Percentiles rank a stretch among this genome's conserved stretches.
Conservation (phyloP, 83 land plant genomes). For the Isoetes engelmannii region DNA sequence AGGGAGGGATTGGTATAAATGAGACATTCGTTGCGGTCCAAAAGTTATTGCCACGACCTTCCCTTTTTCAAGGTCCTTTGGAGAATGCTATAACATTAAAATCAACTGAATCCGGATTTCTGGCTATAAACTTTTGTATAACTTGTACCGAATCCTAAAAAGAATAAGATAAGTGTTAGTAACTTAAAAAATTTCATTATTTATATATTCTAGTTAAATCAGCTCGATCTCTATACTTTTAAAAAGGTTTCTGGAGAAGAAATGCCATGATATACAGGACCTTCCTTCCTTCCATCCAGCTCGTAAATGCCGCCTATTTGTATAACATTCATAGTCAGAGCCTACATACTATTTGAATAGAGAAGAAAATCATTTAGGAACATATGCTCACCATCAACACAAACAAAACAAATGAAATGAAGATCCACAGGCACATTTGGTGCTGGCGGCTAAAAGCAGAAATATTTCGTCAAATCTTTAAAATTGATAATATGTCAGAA, state of each 20-base stretch:
- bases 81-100: slow-evolving; percentile 85
- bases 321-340: not conserved
- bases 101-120: slow-evolving; percentile 73
- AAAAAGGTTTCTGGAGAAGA: slow-evolving; percentile 60
- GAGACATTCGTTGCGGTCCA: too few relatives aligned
- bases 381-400: slow-evolving; percentile 67
- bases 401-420: slow-evolving; percentile 88
- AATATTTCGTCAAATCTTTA: not conserved
- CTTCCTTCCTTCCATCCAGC: slow-evolving; percentile 77
- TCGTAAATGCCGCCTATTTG: slow-evolving; percentile 74
- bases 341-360: not conserved
- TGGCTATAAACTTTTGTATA: slow-evolving; percentile 52
- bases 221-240: slow-evolving; percentile 38
- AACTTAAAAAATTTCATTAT: not conserved
- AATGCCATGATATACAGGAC: slow-evolving; percentile 71
- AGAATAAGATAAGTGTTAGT: not conserved
- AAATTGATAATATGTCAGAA: not conserved
- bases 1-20: too few relatives aligned
- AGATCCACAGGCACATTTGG: slow-evolving; percentile 47
- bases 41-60: too few relatives aligned
- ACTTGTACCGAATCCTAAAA: slow-evolving; percentile 84
- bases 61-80: slow-evolving; percentile 13
- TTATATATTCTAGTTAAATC: not conserved
- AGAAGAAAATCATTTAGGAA: slow-evolving; percentile 1
- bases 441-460: slow-evolving; percentile 53